Conservation (phyloP, 345 rosid genomes). For the Dipteronia sinensis region DNA sequence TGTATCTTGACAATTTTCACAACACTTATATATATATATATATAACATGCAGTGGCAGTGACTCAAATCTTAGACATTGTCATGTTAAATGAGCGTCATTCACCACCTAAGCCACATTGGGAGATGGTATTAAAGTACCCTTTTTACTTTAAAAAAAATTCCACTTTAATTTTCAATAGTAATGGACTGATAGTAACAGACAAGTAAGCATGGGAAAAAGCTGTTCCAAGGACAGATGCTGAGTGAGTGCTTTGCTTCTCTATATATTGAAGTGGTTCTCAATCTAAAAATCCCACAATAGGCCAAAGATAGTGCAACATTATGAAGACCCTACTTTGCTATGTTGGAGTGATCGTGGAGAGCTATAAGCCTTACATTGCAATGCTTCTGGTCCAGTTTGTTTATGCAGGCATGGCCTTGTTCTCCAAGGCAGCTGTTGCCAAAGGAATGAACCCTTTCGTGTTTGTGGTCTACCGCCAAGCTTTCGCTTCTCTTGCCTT, state of each 20-base stretch:
- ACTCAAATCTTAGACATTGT: too few relatives aligned
- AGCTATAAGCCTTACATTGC: constrained; percentile 59
- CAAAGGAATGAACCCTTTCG: constrained; percentile 75
- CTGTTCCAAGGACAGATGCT: background rate
- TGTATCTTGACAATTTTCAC: too few relatives aligned
- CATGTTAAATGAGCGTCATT: too few relatives aligned
- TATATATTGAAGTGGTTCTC: constrained; percentile 20
- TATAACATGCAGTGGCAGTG: too few relatives aligned
- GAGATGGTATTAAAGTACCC: too few relatives aligned
- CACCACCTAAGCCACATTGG: too few relatives aligned
- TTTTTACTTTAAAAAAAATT: background rate
- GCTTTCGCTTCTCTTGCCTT: constrained; percentile 69
- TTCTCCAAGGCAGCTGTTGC: constrained; percentile 75
- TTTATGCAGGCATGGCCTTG: constrained; percentile 82
- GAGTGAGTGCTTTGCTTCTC: background rate
- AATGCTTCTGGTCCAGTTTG: constrained; percentile 58
- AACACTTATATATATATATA: too few relatives aligned
- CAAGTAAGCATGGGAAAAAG: background rate
- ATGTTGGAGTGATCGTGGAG: constrained; percentile 20
- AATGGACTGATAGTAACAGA: background rate
- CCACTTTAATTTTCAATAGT: background rate
- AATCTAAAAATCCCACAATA: background rate
- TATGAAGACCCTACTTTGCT: constrained; percentile 27
- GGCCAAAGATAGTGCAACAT: constrained; percentile 3
- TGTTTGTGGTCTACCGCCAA: constrained; percentile 78